Evolutionary conservation across 768 basidiomycete genomes (phyloP).

Genomic region (Tulasnella sp.): DNA sequence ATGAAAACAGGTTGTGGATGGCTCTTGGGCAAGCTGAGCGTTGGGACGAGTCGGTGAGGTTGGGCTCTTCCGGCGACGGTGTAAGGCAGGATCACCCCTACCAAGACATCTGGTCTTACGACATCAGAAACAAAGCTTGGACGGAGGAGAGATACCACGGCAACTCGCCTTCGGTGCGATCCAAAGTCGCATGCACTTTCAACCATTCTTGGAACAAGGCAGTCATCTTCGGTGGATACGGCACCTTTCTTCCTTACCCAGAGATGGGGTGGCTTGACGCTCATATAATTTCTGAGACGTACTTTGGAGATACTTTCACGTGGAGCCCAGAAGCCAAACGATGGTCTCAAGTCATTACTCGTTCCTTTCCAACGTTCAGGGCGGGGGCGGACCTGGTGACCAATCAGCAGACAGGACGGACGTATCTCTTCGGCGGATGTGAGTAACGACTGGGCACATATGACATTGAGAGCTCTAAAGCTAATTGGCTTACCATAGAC

Average conservation of each 20-base stretch:
- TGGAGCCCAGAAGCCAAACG: constrained; percentile 19
- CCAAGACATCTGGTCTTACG: constrained; percentile 31
- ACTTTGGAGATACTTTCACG: constrained; percentile 34
- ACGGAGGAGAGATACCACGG: constrained; percentile 25
- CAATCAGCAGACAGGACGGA: constrained; percentile 29
- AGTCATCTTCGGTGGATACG: constrained; percentile 34
- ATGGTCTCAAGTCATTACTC: constrained; percentile 32
- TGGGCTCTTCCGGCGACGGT: constrained; percentile 20
- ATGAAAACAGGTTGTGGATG: constrained; percentile 25
- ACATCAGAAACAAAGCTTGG: constrained; percentile 25
- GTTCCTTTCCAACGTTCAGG: constrained; percentile 34
- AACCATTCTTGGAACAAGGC: constrained; percentile 27
- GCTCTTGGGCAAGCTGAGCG: constrained; percentile 30
- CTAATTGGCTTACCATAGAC: constrained; percentile 12
- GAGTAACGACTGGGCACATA: neutral
- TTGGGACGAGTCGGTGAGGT: constrained; percentile 20
- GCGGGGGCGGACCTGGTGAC: constrained; percentile 26
- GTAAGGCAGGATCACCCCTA: constrained; percentile 19
- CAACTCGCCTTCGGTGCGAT: constrained; percentile 26
- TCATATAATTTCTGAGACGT: constrained; percentile 18
- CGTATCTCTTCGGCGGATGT: constrained; percentile 31
- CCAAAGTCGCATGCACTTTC: constrained; percentile 26
- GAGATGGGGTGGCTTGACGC: neutral
- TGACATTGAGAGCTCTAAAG: no score
- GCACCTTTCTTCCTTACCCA: constrained; percentile 18